Evolutionary conservation across 1,284 basidiomycete genomes (phyloP).

Genomic region (Butyriboletus appendiculatus): DNA sequence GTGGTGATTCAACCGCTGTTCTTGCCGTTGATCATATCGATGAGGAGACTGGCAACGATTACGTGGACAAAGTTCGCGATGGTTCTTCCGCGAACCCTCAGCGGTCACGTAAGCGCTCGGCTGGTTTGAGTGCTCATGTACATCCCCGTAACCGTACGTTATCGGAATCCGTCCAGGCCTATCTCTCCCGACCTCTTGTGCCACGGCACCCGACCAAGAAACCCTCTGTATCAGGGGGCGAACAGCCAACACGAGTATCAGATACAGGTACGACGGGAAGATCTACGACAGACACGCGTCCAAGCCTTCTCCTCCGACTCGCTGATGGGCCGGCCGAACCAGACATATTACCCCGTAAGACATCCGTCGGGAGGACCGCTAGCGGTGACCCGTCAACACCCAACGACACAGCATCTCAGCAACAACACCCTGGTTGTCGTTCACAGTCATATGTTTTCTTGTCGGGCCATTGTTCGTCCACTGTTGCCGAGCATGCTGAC

Average conservation of each 20-base stretch:
- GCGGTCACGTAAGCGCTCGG: slow-evolving; percentile 17
- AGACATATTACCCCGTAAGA: background rate
- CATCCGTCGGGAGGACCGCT: background rate
- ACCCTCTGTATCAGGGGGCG: background rate
- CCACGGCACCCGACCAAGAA: slow-evolving; percentile 1
- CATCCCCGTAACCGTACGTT: slow-evolving; percentile 41
- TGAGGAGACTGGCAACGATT: slow-evolving; percentile 7
- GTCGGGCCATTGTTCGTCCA: background rate
- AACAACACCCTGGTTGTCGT: slow-evolving; percentile 29
- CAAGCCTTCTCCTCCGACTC: slow-evolving; percentile 8
- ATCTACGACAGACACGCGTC: background rate
- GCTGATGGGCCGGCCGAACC: background rate
- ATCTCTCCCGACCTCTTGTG: slow-evolving; percentile 36
- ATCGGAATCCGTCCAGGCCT: slow-evolving; percentile 50
- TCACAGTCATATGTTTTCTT: slow-evolving; percentile 26
- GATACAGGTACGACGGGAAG: background rate
- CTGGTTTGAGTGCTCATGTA: slow-evolving; percentile 1
- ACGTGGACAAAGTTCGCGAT: slow-evolving; percentile 13
- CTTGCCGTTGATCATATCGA: background rate
- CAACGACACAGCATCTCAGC: slow-evolving; percentile 7
- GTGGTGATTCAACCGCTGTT: slow-evolving; percentile 2
- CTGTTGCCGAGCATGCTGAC: slow-evolving; percentile 6
- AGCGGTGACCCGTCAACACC: background rate
- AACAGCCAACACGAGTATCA: background rate
- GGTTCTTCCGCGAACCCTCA: slow-evolving; percentile 18